Evolutionary conservation across 345 rosid genomes (phyloP).

Genomic region (Populus pruinosa): DNA sequence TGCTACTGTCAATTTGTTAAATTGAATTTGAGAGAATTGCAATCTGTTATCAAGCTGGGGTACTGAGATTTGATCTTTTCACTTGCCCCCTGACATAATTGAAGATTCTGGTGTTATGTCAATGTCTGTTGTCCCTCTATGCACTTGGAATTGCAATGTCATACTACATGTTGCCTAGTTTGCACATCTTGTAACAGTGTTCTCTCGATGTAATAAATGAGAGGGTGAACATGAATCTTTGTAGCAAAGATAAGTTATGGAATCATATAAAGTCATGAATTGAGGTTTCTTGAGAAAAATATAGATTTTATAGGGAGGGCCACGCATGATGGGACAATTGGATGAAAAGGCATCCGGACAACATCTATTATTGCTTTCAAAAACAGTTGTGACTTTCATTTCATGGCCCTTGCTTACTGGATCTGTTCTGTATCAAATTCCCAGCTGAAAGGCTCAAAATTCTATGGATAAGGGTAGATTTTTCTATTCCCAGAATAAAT

Average conservation of each 20-base stretch:
- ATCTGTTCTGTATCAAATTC: background rate
- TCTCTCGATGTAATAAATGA: no score
- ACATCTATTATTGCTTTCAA: background rate
- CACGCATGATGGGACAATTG: background rate
- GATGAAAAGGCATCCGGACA: background rate
- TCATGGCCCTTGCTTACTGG: background rate
- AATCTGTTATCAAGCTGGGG: background rate
- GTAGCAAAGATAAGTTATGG: background rate
- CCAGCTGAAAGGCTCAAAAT: background rate
- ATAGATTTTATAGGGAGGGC: background rate
- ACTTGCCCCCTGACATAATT: conserved; percentile 5
- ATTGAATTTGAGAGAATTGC: background rate
- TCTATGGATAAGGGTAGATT: background rate
- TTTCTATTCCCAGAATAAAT: no score
- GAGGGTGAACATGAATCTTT: no score
- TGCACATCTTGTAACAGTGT: background rate
- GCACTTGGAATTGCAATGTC: background rate
- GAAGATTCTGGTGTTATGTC: conserved; percentile 3
- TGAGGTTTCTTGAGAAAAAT: no score
- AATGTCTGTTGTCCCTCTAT: background rate
- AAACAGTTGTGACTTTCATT: background rate
- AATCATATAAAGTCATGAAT: background rate
- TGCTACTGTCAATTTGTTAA: background rate
- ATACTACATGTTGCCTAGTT: background rate
- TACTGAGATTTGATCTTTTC: background rate